Conservation (phyloP, 1,284 basidiomycete genomes). For the Volvariella surrecta region DNA sequence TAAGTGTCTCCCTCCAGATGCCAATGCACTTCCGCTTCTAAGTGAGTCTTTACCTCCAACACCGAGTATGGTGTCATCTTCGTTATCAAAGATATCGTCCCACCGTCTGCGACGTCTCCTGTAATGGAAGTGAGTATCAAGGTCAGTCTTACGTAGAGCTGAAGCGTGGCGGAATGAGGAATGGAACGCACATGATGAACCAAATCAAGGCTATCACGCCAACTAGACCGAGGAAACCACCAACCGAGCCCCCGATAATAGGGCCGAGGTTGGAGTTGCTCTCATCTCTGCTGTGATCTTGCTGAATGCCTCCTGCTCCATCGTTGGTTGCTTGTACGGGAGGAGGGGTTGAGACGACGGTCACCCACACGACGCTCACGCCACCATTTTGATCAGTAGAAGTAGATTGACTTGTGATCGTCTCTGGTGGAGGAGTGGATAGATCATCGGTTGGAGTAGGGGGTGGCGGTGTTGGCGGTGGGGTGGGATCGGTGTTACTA, state of each 20-base stretch:
- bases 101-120: constrained; percentile 32
- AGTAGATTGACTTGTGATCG: not conserved
- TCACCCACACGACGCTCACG: not conserved
- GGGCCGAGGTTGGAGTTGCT: constrained; percentile 21
- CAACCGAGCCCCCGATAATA: constrained; percentile 38
- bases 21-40: not conserved
- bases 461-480: too few relatives aligned
- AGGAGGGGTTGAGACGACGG: not conserved
- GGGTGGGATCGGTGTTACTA: too few relatives aligned
- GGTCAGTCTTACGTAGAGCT: not conserved
- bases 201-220: constrained; percentile 29
- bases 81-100: constrained; percentile 40
- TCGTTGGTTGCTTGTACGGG: not conserved
- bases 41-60: constrained; percentile 10
- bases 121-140: constrained; percentile 3
- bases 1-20: too few relatives aligned
- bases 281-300: too few relatives aligned
- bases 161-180: not conserved
- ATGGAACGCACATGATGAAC: constrained; percentile 32
- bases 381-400: not conserved
- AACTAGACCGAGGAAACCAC: constrained; percentile 36
- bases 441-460: too few relatives aligned
- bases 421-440: not conserved
- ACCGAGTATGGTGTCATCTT: constrained; percentile 15
- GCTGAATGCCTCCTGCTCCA: not conserved